Base-by-base conservation (phyloP, 257 asterid genomes). In the Plantago elongata region DNA sequence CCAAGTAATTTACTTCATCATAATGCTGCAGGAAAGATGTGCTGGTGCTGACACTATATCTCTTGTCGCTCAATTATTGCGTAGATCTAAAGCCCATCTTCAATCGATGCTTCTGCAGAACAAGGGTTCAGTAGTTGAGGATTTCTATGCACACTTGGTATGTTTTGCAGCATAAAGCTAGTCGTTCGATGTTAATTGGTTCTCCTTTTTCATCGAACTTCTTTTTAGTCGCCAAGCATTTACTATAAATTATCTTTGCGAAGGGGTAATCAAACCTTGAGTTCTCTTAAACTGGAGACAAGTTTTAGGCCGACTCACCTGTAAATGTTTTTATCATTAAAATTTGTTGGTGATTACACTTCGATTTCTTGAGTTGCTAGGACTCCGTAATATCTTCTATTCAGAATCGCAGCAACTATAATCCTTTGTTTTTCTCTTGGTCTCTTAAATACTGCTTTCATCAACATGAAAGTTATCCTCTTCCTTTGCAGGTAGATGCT, bases 21-120 rank as follows among this genome's bases (percentile, higher is more conserved):
- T 76, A 68, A 50, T 80, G 78, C 76, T 82, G 92, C 99, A 93
- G 99, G 99, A 89, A 83, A 85, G 99, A 77, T 93, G 99, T 84
- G 87, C 95, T 45, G 99, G 84, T 72, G 96, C 94, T 70, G 97
- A 89, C 83, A 80, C 91, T 67, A 65, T 87, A 62, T 76, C 84
- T 71, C 88, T 90, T 74, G 95, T 93, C 82, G 96, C 96, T 81
- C 88, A 79, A 80, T 78, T 93, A 72, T 84, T 93, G 88, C 88
- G 80, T 82, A 83, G 83, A 87, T 93, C 97, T 57, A 93, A 81
- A 80, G 68, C 82, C 51, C 91, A 93, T 81, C 86, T 93, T 69
- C 99, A 89, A 59, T 81, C 96, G 42, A 84, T 79, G 87, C 96
- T 93, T 85, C 91, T 79, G 64, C 95, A 79, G 63, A 82, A 75